These are phyloP conservation scores for Calonectria henricotiae DNA, from an alignment of 2,329 filamentous ascomycete genomes.

Conservation along the genomic window DNA sequence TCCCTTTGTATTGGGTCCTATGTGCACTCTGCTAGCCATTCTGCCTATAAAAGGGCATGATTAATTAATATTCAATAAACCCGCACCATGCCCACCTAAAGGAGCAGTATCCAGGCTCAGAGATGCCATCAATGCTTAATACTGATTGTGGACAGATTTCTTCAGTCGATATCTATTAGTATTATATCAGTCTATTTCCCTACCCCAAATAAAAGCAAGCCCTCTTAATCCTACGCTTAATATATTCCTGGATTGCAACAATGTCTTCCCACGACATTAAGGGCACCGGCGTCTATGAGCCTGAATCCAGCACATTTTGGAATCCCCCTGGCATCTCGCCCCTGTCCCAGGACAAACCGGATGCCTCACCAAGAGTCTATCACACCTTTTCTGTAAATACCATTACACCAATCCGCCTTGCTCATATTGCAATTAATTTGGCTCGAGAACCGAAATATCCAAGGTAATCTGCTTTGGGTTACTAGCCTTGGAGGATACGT, in stretches of 20 bases:
- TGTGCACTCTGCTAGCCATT: too few species aligned
- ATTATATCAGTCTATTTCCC: too few species aligned
- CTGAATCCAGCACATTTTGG: slow-evolving; percentile 52
- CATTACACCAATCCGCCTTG: slow-evolving; percentile 50
- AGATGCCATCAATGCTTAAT: too few species aligned
- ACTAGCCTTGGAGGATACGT: slow-evolving; percentile 54
- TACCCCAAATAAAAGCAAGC: too few species aligned
- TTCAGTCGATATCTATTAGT: too few species aligned
- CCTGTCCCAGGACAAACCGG: slow-evolving; percentile 41
- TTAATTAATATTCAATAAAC: too few species aligned
- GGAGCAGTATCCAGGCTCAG: too few species aligned
- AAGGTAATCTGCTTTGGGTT: slow-evolving; percentile 51
- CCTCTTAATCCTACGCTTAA: not conserved
- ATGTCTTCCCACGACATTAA: slow-evolving; percentile 30
- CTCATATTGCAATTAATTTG: slow-evolving; percentile 54
- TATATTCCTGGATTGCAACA: not conserved
- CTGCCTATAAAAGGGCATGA: too few species aligned
- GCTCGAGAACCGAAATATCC: slow-evolving; percentile 44
- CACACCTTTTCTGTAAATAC: slow-evolving; percentile 52
- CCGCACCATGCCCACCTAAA: too few species aligned
- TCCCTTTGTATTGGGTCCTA: too few species aligned
- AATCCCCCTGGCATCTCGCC: slow-evolving; percentile 48
- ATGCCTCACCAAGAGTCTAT: slow-evolving; percentile 47
- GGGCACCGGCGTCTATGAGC: slow-evolving; percentile 65
- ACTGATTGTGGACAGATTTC: too few species aligned